Percentiles rank a stretch among this genome's conserved stretches.
These are phyloP conservation scores for Calophaca sinica DNA, from an alignment of 306 rosid species.

Conservation along the genomic window DNA sequence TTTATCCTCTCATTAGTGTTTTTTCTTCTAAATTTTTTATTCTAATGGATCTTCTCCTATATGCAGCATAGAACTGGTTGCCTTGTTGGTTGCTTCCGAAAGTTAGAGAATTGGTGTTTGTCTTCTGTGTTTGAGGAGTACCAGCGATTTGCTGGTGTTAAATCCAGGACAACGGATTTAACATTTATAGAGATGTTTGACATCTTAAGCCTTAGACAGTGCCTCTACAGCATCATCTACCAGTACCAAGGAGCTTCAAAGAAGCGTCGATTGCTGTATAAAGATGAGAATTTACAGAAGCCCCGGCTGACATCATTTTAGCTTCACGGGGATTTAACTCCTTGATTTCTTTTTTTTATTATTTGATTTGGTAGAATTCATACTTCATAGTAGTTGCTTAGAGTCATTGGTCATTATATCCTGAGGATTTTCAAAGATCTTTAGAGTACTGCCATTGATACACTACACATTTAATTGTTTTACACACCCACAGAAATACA, in stretches of 20 bases:
- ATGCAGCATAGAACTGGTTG: constrained; percentile 94
- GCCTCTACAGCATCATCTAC: constrained; percentile 91
- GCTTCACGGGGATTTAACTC: constrained; percentile 27
- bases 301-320: constrained; percentile 65
- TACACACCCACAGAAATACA: background rate
- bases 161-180: constrained; percentile 72
- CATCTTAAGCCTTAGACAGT: constrained; percentile 66
- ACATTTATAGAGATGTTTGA: constrained; percentile 78
- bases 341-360: background rate
- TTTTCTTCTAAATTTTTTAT: background rate
- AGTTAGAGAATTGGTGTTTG: constrained; percentile 95
- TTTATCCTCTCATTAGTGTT: background rate
- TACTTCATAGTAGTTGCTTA: constrained; percentile 22
- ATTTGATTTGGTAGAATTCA: constrained; percentile 4
- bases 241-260: constrained; percentile 89
- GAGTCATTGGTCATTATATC: constrained; percentile 3
- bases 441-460: constrained; percentile 12
- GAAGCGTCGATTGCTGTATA: constrained; percentile 77
- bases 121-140: constrained; percentile 89
- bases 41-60: background rate
- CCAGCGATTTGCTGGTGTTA: constrained; percentile 74
- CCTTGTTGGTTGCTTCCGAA: constrained; percentile 90
- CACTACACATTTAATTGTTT: constrained; percentile 28
- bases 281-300: constrained; percentile 77
- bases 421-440: constrained; percentile 31